Evolutionary conservation across 176 grass and related monocot species (phyloP), one percentile per base, ranked within the genome.

Genomic region (Poa annua): DNA sequence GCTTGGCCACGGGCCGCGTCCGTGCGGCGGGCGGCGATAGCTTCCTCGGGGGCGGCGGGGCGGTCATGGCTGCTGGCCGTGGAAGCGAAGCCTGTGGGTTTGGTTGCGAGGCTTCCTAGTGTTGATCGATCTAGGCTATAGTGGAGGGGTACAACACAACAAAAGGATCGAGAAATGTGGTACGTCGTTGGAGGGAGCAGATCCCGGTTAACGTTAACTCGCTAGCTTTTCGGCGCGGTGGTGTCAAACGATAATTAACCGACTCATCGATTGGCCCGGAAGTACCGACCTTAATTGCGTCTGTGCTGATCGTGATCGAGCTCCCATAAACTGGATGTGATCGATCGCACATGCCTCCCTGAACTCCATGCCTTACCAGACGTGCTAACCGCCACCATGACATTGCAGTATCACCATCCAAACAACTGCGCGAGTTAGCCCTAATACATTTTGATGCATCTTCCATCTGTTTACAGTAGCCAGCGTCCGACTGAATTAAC

Each of bases 171-270:
- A 47, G 68, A 26, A 47, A 25, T 15, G 68, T 24, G 68, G 21
- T 6, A n/a, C 1, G 22, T 44, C 16, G 24, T 48, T 48, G 76
- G 41, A 36, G 35, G 35, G 52, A 77, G 53, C 17, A 44, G 56
- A 62, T 78, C 76, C 36, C 77, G 2, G 29, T 29, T 29, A 65
- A 62, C 57, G 21, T 48, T 70, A 70, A n/a, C 59, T 62, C 21
- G 16, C 20, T n/a, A 52, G 29, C 56, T 53, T 84, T 84, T 76
- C 57, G 71, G 82, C 20, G 36, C 35, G 66, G 15, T 33, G 35
- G 15, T 45, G 35, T 45, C 12, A 71, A 44, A 17, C 38, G 81
- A 1, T 24, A 72, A 72, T 21, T 19, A 64, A 83, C 70, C 70
- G 17, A 5, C 69, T 24, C 68, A 33, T 65, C 44, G 11, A 79